phyloP scores from a whole-genome alignment of 2,329 filamentous ascomycete species.

The Boeremia lycopersici region DNA sequence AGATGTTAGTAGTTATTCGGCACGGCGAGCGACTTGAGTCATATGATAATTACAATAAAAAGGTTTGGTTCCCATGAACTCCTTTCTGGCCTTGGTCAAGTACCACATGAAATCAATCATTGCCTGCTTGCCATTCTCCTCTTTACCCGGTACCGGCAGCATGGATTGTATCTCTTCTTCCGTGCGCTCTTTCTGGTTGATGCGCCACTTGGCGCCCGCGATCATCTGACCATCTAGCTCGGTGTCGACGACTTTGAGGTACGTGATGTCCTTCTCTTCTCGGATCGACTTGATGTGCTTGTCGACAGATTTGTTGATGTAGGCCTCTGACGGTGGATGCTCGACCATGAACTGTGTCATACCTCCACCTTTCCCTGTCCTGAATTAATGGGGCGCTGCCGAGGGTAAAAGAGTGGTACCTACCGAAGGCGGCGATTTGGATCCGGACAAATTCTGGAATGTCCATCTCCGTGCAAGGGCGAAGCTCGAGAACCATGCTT shows the following conservation, averaged over 20 bases:
- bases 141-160: slow-evolving; percentile 32
- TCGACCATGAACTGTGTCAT: slow-evolving; percentile 34
- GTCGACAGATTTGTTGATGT: slow-evolving; percentile 24
- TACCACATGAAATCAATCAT: slow-evolving; percentile 37
- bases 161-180: slow-evolving; percentile 39
- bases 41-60: slow-evolving; percentile 37
- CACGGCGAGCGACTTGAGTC: background rate
- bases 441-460: slow-evolving; percentile 37
- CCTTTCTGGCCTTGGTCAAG: slow-evolving; percentile 30
- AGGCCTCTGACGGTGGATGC: slow-evolving; percentile 23
- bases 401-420: background rate
- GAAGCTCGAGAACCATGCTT: slow-evolving; percentile 45
- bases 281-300: slow-evolving; percentile 35
- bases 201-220: slow-evolving; percentile 45
- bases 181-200: slow-evolving; percentile 40
- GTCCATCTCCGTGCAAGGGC: slow-evolving; percentile 34
- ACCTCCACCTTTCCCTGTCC: slow-evolving; percentile 23
- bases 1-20: background rate
- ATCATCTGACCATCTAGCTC: slow-evolving; percentile 41
- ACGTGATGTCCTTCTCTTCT: slow-evolving; percentile 35
- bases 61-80: slow-evolving; percentile 45
- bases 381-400: too few relatives aligned
- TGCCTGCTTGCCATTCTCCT: slow-evolving; percentile 34
- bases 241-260: slow-evolving; percentile 44
- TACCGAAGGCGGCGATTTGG: slow-evolving; percentile 35